A percentile compares a stretch with the other conserved stretches of the same genome.
These are phyloP conservation scores for Roridomyces roridus DNA, from an alignment of 768 basidiomycete genomes.

Conservation along the genomic window DNA sequence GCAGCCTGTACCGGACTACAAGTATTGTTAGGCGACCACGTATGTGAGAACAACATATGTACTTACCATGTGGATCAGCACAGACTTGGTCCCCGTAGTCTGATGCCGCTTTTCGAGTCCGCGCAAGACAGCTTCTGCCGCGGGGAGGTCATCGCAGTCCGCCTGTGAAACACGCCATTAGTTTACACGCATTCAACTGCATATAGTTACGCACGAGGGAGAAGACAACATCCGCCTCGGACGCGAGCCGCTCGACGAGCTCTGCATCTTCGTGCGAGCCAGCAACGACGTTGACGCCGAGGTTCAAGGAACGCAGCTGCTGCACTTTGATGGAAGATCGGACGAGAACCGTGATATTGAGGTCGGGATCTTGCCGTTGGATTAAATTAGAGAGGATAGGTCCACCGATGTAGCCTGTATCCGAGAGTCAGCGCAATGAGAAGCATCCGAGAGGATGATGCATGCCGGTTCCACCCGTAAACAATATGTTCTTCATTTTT, in stretches of 20 bases:
- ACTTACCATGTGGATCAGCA: conserved; percentile 23
- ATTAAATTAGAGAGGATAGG: conserved; percentile 9
- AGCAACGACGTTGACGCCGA: conserved; percentile 15
- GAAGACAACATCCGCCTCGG: conserved; percentile 38
- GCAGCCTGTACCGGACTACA: conserved; percentile 39
- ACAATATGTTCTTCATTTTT: conserved; percentile 13
- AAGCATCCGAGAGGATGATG: not conserved
- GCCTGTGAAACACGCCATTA: too few species aligned
- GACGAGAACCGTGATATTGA: conserved; percentile 5
- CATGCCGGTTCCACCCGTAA: conserved; percentile 12
- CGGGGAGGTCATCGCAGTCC: conserved; percentile 14
- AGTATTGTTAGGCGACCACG: not conserved
- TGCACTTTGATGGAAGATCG: conserved; percentile 6
- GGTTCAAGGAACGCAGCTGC: not conserved
- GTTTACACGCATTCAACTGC: too few species aligned
- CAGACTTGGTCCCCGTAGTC: conserved; percentile 9
- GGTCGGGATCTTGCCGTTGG: not conserved
- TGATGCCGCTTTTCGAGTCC: conserved; percentile 15
- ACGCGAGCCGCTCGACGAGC: conserved; percentile 31
- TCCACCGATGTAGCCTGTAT: conserved; percentile 16
- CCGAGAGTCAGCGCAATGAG: not conserved
- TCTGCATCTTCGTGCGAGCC: conserved; percentile 39
- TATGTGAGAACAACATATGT: not conserved
- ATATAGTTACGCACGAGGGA: conserved; percentile 35
- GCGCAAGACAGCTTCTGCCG: conserved; percentile 12